Base-by-base conservation (phyloP, 306 rosid species). In the Cicer judaicum region DNA sequence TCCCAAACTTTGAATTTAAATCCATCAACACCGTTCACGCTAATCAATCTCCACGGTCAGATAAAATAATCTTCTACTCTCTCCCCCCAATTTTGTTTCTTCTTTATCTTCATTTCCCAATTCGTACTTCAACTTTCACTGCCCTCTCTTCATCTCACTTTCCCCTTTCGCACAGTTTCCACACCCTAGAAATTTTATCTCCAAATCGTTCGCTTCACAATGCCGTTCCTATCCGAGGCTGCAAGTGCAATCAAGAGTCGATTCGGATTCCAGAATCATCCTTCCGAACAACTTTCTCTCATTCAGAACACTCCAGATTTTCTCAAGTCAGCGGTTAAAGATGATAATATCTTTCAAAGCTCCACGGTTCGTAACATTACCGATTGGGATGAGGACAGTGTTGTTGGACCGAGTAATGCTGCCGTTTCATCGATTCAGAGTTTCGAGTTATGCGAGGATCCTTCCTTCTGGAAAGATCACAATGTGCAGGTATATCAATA, bases 401-500 rank as follows among this genome's bases (percentile, higher is more conserved):
- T 34, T n/a, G 81, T 48, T 55, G 83, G 71, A 49, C 78, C 72
- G 10, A 39, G 82, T 63, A 67, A 69, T 69, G 43, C 78, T 39
- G 84, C 78, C 38, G 83, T 78, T 74, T 78, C 89, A 9, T 81
- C 91, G 0, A 61, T 69, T 66, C 93, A 84, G 62, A 86, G 88
- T 82, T 94, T 92, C 56, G 99, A 94, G 84, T 47, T 94, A 29
- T 38, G 7, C 2, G 98, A 94, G 39, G 99, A 94, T 50, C 98
- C 99, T 12, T 85, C 97, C 34, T 94, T 94, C 82, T 94, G 99
- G 99, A 90, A 87, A 80, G 99, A 94, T 68, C 96, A 92, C 79
- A 94, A 92, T 72, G 99, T 94, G 39, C 99, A 94, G 97, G 99
- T 94, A 84, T 5, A 14, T 29, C 1, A 1, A 1, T 53, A 64